Percentiles rank a stretch among this genome's conserved stretches.
phyloP scores from a whole-genome alignment of 225 moss, liverwort and hornwort species.

The Rhytidiadelphus loreus region DNA sequence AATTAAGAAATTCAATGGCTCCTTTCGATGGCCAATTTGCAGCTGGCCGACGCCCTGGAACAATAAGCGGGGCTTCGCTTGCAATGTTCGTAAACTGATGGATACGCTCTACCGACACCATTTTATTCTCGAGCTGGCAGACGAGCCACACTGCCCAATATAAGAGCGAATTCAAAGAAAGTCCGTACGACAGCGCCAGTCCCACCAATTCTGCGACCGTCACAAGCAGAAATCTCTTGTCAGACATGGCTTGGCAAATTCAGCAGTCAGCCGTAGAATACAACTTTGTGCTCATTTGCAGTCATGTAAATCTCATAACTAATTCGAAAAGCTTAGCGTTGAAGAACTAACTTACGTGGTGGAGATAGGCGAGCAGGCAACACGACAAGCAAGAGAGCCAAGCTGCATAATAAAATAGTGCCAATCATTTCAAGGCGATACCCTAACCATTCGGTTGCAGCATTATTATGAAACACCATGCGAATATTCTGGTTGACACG shows the following conservation, averaged over 20 bases:
- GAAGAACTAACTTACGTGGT: slow-evolving; percentile 15
- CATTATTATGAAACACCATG: slow-evolving; percentile 45
- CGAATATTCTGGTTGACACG: slow-evolving; percentile 31
- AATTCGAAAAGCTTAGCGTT: not conserved
- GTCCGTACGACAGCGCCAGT: slow-evolving; percentile 46
- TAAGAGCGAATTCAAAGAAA: slow-evolving; percentile 30
- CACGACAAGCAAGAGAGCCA: slow-evolving; percentile 46
- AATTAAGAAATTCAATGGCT: slow-evolving; percentile 25
- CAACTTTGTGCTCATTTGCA: not conserved
- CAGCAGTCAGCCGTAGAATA: not conserved
- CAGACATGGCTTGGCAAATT: not conserved
- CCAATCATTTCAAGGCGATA: slow-evolving; percentile 63
- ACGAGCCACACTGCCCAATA: slow-evolving; percentile 39
- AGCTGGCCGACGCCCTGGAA: slow-evolving; percentile 22
- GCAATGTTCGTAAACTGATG: slow-evolving; percentile 34
- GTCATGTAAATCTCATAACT: not conserved
- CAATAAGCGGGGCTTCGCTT: slow-evolving; percentile 35
- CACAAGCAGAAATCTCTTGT: not conserved
- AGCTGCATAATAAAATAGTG: slow-evolving; percentile 34
- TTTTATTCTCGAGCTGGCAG: slow-evolving; percentile 56
- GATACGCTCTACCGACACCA: slow-evolving; percentile 54
- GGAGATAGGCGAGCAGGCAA: slow-evolving; percentile 30
- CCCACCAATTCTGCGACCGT: slow-evolving; percentile 44
- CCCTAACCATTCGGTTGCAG: slow-evolving; percentile 60
- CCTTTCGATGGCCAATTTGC: slow-evolving; percentile 38